phyloP scores from a whole-genome alignment of 2,329 filamentous ascomycete species.

The Botryosphaeria dothidea region DNA sequence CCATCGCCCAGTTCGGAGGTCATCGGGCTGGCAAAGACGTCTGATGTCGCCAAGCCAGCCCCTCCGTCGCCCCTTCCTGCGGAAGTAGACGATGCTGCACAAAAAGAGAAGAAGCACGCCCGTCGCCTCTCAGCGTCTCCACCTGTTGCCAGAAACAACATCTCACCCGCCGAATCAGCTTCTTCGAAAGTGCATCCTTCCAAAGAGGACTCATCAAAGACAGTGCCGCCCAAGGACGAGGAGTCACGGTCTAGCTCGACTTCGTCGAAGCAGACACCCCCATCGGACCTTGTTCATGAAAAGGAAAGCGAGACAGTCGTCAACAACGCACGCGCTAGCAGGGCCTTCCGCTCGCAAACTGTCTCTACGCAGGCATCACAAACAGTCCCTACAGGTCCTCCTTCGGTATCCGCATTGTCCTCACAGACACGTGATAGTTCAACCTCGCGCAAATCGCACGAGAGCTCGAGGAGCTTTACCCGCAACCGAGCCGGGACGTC shows the following conservation, averaged over 20 bases:
- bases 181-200: not conserved
- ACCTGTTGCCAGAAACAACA: slow-evolving; percentile 19
- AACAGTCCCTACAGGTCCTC: not conserved
- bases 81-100: not conserved
- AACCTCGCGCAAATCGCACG: not conserved
- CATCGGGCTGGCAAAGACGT: slow-evolving; percentile 11
- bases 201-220: not conserved
- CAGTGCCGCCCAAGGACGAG: not conserved
- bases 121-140: slow-evolving; percentile 28
- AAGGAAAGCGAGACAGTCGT: not conserved
- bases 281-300: not conserved
- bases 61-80: slow-evolving; percentile 9
- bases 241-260: not conserved
- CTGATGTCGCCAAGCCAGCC: slow-evolving; percentile 1
- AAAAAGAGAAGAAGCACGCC: slow-evolving; percentile 28
- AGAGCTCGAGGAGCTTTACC: slow-evolving; percentile 1
- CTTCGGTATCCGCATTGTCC: slow-evolving; percentile 7
- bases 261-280: not conserved
- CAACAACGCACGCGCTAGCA: not conserved
- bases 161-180: not conserved
- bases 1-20: not conserved
- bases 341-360: slow-evolving; percentile 7
- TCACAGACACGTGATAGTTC: slow-evolving; percentile 12
- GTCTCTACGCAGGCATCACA: slow-evolving; percentile 9
- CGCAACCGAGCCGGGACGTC: slow-evolving; percentile 21